Percentiles rank a stretch among this genome's conserved stretches.
Evolutionary conservation across 305 asterid genomes (phyloP).

Genomic region (Fraxinus xanthoxyloides): DNA sequence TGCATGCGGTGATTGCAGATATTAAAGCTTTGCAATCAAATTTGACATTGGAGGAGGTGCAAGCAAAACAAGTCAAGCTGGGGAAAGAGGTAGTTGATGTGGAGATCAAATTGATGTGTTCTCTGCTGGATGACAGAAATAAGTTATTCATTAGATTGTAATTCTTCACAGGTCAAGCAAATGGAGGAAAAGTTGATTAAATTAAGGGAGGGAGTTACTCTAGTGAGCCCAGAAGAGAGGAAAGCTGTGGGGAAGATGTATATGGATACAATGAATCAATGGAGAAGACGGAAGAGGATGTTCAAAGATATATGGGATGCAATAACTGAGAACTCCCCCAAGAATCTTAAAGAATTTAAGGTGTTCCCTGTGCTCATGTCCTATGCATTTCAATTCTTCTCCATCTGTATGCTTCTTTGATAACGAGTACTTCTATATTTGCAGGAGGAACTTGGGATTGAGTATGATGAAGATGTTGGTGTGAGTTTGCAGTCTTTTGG

Average conservation of each 20-base stretch:
- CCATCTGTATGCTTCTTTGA: not conserved
- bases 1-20: constrained; percentile 41
- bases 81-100: constrained; percentile 55
- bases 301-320: constrained; percentile 90
- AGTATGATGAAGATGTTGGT: constrained; percentile 85
- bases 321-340: constrained; percentile 90
- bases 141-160: constrained; percentile 2
- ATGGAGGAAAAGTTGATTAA: constrained; percentile 82
- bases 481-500: constrained; percentile 70
- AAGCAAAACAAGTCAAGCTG: constrained; percentile 45
- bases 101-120: not conserved
- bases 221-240: constrained; percentile 82
- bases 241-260: constrained; percentile 59
- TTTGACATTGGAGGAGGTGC: constrained; percentile 78
- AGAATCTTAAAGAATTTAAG: constrained; percentile 80
- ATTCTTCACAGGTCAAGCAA: constrained; percentile 48
- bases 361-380: constrained; percentile 25
- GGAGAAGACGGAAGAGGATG: constrained; percentile 95
- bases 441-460: constrained; percentile 95
- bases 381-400: not conserved
- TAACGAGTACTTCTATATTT: constrained; percentile 6
- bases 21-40: constrained; percentile 81
- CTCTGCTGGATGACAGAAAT: constrained; percentile 11
- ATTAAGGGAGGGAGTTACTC: constrained; percentile 74
- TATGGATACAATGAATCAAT: constrained; percentile 52